phyloP scores from a whole-genome alignment of 2,329 filamentous ascomycete species.

The Arthroderma sp. region DNA sequence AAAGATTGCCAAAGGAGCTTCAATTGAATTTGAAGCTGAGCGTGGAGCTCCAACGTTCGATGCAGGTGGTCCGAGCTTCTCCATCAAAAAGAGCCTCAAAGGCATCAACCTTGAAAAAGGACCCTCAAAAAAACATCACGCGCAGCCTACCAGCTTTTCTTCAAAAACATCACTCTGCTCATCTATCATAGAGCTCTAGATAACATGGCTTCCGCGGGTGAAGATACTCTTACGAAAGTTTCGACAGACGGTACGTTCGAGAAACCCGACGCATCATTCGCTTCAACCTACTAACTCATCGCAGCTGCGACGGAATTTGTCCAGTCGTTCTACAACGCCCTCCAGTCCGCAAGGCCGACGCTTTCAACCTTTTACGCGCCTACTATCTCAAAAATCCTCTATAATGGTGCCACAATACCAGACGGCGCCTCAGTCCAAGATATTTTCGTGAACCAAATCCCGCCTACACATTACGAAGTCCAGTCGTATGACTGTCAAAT shows the following conservation, averaged over 20 bases:
- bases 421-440: constrained; percentile 53
- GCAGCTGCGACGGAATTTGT: constrained; percentile 59
- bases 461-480: constrained; percentile 53
- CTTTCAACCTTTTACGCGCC: constrained; percentile 58
- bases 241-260: constrained; percentile 28
- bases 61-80: too few relatives aligned
- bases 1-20: too few relatives aligned
- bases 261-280: neutral
- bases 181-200: too few relatives aligned
- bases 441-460: constrained; percentile 55
- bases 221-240: constrained; percentile 27
- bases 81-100: too few relatives aligned
- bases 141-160: too few relatives aligned
- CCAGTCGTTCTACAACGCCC: constrained; percentile 60
- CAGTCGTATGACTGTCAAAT: constrained; percentile 67
- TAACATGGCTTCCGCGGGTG: constrained; percentile 19
- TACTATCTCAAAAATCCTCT: constrained; percentile 52
- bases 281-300: neutral
- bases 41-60: too few relatives aligned
- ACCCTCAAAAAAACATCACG: too few relatives aligned
- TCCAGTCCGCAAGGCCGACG: constrained; percentile 45
- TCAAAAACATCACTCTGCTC: too few relatives aligned
- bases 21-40: too few relatives aligned
- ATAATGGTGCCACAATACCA: constrained; percentile 60
- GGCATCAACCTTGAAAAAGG: too few relatives aligned